Conservation (phyloP, 805 yeast genomes). For the Nadsonia fulvescens region DNA sequence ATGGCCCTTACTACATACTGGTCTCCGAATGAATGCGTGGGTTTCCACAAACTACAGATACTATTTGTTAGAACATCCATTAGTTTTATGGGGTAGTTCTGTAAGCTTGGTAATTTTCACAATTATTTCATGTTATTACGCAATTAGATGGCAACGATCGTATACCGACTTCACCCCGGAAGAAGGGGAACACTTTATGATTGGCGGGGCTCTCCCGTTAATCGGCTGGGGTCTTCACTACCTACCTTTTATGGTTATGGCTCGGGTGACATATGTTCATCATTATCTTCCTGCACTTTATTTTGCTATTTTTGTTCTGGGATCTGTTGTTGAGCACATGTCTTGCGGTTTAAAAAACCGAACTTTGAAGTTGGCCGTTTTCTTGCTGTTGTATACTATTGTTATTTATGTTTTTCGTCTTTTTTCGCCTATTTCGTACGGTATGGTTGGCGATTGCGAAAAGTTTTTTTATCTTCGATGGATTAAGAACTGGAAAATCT, state of each 20-base stretch:
- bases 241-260: slow-evolving; percentile 81
- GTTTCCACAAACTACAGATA: slow-evolving; percentile 34
- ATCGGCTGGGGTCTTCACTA: slow-evolving; percentile 82
- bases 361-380: slow-evolving; percentile 23
- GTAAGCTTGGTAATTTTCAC: slow-evolving; percentile 28
- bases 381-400: slow-evolving; percentile 27
- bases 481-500: slow-evolving; percentile 38
- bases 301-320: slow-evolving; percentile 71
- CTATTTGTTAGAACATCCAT: slow-evolving; percentile 50
- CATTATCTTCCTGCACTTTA: slow-evolving; percentile 91
- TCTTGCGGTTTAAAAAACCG: too few species aligned
- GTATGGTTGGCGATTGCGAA: slow-evolving; percentile 45
- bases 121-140: slow-evolving; percentile 20
- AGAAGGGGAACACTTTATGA: slow-evolving; percentile 24
- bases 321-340: slow-evolving; percentile 48
- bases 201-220: slow-evolving; percentile 71
- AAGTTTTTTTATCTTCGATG: slow-evolving; percentile 35
- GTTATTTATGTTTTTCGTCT: slow-evolving; percentile 41
- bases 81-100: slow-evolving; percentile 44
- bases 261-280: slow-evolving; percentile 91
- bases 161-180: slow-evolving; percentile 25
- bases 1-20: slow-evolving; percentile 57
- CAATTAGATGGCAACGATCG: slow-evolving; percentile 59
- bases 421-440: slow-evolving; percentile 57
- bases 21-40: slow-evolving; percentile 70